Conservation (phyloP, 441 rosid genomes). For the Euphorbia schlechtendalii region DNA sequence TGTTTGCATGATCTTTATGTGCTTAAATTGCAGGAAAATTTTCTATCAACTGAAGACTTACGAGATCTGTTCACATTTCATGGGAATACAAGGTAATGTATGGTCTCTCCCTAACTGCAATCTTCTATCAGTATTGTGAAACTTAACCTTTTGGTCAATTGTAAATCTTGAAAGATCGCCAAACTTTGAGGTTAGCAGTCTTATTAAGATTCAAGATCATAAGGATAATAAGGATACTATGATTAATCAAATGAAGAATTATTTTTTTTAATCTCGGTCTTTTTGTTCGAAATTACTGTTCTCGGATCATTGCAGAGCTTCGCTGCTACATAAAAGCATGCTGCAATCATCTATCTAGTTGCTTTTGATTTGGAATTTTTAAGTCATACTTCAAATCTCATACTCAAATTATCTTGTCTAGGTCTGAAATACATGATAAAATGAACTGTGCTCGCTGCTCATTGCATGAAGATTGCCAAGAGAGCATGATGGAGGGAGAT, state of each 20-base stretch:
- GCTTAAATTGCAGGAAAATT: conserved; percentile 58
- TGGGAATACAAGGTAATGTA: conserved; percentile 58
- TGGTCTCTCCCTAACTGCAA: conserved; percentile 17
- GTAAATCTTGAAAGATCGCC: not conserved
- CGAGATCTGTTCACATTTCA: conserved; percentile 81
- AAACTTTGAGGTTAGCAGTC: conserved; percentile 1
- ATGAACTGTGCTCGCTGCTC: conserved; percentile 77
- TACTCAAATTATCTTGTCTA: conserved; percentile 22
- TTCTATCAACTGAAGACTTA: conserved; percentile 79
- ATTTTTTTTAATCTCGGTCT: not conserved
- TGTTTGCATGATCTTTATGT: conserved; percentile 16
- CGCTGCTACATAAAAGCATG: not conserved
- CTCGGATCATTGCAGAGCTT: not conserved
- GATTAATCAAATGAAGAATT: not conserved
- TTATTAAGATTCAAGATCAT: conserved; percentile 3
- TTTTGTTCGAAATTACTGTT: not conserved
- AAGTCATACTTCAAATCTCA: conserved; percentile 8
- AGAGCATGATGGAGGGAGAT: conserved; percentile 30
- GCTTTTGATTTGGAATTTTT: conserved; percentile 4
- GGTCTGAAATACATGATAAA: conserved; percentile 96
- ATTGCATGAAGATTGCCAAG: conserved; percentile 25
- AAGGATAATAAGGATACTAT: not conserved
- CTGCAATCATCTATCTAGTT: not conserved
- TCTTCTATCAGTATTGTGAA: conserved; percentile 5
- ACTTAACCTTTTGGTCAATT: not conserved